A percentile compares a stretch with the other conserved stretches of the same genome.
Evolutionary conservation across 441 rosid species (phyloP).

Genomic region (Populus trichocarpa): DNA sequence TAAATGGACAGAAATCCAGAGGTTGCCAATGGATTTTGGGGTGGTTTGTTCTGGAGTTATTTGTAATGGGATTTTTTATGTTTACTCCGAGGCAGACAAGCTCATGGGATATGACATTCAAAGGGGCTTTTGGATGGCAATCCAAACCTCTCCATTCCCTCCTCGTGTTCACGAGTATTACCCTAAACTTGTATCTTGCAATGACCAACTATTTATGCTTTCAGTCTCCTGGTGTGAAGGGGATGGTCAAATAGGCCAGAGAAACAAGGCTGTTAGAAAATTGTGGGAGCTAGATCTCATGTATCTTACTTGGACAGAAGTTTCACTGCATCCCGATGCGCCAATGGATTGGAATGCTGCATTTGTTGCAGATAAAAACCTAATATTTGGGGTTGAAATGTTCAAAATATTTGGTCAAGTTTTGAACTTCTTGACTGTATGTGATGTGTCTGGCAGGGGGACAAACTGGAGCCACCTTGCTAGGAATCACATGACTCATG

Average conservation of each 20-base stretch:
- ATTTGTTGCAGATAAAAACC: conserved; percentile 65
- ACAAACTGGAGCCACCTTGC: conserved; percentile 76
- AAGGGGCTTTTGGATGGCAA: conserved; percentile 87
- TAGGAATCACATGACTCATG: conserved; percentile 65
- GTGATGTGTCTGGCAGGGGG: conserved; percentile 44
- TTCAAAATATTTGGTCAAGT: conserved; percentile 94
- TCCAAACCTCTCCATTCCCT: conserved; percentile 80
- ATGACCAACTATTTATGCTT: conserved; percentile 69
- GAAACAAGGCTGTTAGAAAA: conserved; percentile 96
- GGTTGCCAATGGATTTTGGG: conserved; percentile 75
- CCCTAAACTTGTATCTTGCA: conserved; percentile 83
- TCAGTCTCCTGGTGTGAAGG: conserved; percentile 99
- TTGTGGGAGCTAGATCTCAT: conserved; percentile 92
- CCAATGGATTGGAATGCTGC: conserved; percentile 98
- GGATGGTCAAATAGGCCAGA: conserved; percentile 85
- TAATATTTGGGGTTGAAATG: conserved; percentile 88
- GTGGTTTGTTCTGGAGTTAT: conserved; percentile 67
- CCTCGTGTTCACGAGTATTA: conserved; percentile 86
- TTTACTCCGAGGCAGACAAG: conserved; percentile 84
- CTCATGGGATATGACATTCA: conserved; percentile 86
- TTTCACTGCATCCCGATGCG: conserved; percentile 88
- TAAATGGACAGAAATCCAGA: conserved; percentile 88
- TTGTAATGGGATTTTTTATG: conserved; percentile 82
- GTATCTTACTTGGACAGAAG: conserved; percentile 78
- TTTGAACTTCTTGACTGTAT: conserved; percentile 69